Conservation (phyloP, 2,329 filamentous ascomycete species). For the Calonectria crousiana region DNA sequence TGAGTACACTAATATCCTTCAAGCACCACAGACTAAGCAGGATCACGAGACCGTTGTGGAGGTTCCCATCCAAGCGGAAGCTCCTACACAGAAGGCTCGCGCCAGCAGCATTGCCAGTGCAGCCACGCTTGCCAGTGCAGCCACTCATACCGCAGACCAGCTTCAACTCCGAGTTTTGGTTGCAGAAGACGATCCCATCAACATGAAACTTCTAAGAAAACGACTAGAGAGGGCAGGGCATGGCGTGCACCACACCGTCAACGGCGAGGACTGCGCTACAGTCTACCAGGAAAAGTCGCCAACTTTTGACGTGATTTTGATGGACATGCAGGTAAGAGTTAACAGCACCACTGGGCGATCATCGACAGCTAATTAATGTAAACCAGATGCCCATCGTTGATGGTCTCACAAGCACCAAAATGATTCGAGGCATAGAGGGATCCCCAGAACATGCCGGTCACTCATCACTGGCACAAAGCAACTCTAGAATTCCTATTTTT, state of each 20-base stretch:
- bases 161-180: slow-evolving; percentile 73
- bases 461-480: slow-evolving; percentile 69
- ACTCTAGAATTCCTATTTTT: slow-evolving; percentile 82
- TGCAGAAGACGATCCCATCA: slow-evolving; percentile 90
- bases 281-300: slow-evolving; percentile 73
- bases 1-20: slow-evolving; percentile 54
- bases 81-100: slow-evolving; percentile 12
- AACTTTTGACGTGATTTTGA: slow-evolving; percentile 82
- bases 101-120: slow-evolving; percentile 42
- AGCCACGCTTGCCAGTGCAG: slow-evolving; percentile 37
- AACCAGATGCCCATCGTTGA: slow-evolving; percentile 93
- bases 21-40: slow-evolving; percentile 44
- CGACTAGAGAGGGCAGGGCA: slow-evolving; percentile 83
- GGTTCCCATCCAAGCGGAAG: slow-evolving; percentile 39
- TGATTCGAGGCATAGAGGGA: slow-evolving; percentile 82
- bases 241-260: slow-evolving; percentile 77
- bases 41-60: slow-evolving; percentile 56
- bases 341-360: neutral
- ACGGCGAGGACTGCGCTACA: slow-evolving; percentile 86
- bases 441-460: slow-evolving; percentile 58
- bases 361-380: neutral
- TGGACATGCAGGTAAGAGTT: slow-evolving; percentile 87
- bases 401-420: slow-evolving; percentile 83
- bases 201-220: slow-evolving; percentile 85
- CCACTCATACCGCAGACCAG: slow-evolving; percentile 34